A percentile compares a stretch with the other conserved stretches of the same genome.
These are phyloP conservation scores for Aschersonia sp. DNA, from an alignment of 2,329 filamentous ascomycete species.

Conservation along the genomic window DNA sequence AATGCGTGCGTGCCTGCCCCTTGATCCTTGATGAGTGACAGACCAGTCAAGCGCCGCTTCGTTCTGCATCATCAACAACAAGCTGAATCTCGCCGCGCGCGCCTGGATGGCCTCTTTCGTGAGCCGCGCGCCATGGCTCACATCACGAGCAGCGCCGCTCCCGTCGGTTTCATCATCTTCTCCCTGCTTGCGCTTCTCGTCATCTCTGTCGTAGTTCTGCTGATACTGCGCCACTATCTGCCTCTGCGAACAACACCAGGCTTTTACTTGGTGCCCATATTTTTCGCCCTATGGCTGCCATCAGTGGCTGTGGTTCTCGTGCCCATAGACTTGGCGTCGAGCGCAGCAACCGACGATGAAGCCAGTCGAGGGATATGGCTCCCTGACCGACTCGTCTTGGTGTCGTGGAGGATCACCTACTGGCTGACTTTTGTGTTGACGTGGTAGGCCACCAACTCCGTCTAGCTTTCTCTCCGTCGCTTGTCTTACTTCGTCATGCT, in stretches of 20 bases:
- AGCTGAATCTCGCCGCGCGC: background rate
- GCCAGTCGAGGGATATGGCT: conserved; percentile 76
- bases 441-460: conserved; percentile 43
- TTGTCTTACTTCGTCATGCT: background rate
- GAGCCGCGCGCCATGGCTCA: conserved; percentile 31
- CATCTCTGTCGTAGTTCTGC: conserved; percentile 63
- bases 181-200: conserved; percentile 55
- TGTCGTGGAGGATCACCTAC: conserved; percentile 90
- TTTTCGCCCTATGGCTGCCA: conserved; percentile 87
- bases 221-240: conserved; percentile 80
- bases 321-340: conserved; percentile 89
- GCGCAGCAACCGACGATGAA: conserved; percentile 56
- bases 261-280: conserved; percentile 83
- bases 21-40: too few species aligned
- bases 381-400: conserved; percentile 59
- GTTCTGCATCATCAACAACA: background rate
- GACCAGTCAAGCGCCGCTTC: background rate
- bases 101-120: conserved; percentile 13
- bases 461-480: background rate
- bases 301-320: conserved; percentile 85
- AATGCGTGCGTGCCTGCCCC: too few species aligned
- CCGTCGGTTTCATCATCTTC: conserved; percentile 70
- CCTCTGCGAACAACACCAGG: conserved; percentile 81
- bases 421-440: conserved; percentile 94
- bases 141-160: conserved; percentile 37